Evolutionary conservation across 257 asterid species (phyloP), one percentile per base, ranked within the genome.

Genomic region (Ocimum tenuiflorum): DNA sequence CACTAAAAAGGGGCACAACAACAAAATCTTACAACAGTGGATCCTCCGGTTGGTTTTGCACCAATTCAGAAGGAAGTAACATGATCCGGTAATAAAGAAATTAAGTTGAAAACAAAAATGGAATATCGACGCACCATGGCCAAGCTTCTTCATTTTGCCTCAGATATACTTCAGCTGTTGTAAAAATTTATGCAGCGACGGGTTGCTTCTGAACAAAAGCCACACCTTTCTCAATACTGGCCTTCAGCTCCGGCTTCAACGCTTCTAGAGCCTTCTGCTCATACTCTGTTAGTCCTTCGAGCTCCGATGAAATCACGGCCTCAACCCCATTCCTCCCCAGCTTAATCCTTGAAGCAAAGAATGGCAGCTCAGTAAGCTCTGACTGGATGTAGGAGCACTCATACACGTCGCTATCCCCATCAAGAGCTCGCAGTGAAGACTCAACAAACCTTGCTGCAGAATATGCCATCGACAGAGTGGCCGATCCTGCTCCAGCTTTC

Each of bases 401-500:
- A 2, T 85, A 89, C 20, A 89, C 95, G 62, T 85, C 96, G 48
- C 77, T 66, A 54, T 89, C 92, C 22, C 95, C 92, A 51, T 84
- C 96, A 65, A 89, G 90, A 9, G 95, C 96, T 17, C 95, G 90
- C 22, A 88, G 89, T 3, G 96, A 85, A 5, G 95, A 89, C 83
- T 89, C 95, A 4, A 87, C 95, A 45, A 89, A 89, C 38, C 95
- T 64, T 7, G 96, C 96, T 0, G 96, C 96, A 10, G 95, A 91
- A 56, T 89, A 87, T 2, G 95, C 95, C 95, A 89, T 87, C 8
- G 91, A 89, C 27, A 87, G 95, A 36, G 96, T 89, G 42, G 97
- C 94, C n/a, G 97, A 87, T 53, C 95, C 97, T 23, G 94, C 95
- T 51, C 94, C 94, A 8, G 97, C 97, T 69, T 89, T 89, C 7